phyloP scores from a whole-genome alignment of 2,329 filamentous ascomycete species.

The Thelonectria olida region DNA sequence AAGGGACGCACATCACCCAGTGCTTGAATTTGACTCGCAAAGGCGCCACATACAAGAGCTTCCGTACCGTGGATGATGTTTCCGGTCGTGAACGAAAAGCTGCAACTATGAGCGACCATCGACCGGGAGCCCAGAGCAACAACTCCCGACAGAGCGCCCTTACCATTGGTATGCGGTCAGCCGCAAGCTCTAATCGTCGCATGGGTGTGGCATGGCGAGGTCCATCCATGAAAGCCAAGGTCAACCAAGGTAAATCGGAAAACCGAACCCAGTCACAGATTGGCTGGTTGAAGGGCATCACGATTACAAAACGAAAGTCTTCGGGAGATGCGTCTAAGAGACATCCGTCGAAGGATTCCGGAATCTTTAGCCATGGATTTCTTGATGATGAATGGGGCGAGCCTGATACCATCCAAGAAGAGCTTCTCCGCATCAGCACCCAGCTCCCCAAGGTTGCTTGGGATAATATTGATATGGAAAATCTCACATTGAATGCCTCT shows the following conservation, averaged over 20 bases:
- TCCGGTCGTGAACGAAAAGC: constrained; percentile 65
- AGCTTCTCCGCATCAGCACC: constrained; percentile 69
- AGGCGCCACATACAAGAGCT: constrained; percentile 86
- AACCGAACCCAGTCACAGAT: constrained; percentile 67
- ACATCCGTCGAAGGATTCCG: constrained; percentile 62
- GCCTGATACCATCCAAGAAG: constrained; percentile 70
- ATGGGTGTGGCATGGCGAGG: constrained; percentile 59
- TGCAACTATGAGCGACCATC: constrained; percentile 70
- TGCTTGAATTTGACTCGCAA: constrained; percentile 80
- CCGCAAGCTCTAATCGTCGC: constrained; percentile 40
- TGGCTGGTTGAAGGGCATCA: constrained; percentile 76
- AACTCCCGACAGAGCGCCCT: constrained; percentile 55
- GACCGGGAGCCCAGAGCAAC: constrained; percentile 54
- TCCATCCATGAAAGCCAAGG: constrained; percentile 67
- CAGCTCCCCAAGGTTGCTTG: constrained; percentile 72
- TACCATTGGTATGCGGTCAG: constrained; percentile 54
- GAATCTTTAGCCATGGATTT: constrained; percentile 60
- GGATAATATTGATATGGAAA: constrained; percentile 72
- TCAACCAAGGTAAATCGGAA: constrained; percentile 49
- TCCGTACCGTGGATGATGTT: constrained; percentile 74
- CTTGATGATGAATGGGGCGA: constrained; percentile 68
- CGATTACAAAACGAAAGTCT: constrained; percentile 65
- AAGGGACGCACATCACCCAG: constrained; percentile 71
- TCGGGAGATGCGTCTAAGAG: constrained; percentile 51
- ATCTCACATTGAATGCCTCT: constrained; percentile 66